Conservation (phyloP, 768 basidiomycete genomes). For the Royoungia palumana region DNA sequence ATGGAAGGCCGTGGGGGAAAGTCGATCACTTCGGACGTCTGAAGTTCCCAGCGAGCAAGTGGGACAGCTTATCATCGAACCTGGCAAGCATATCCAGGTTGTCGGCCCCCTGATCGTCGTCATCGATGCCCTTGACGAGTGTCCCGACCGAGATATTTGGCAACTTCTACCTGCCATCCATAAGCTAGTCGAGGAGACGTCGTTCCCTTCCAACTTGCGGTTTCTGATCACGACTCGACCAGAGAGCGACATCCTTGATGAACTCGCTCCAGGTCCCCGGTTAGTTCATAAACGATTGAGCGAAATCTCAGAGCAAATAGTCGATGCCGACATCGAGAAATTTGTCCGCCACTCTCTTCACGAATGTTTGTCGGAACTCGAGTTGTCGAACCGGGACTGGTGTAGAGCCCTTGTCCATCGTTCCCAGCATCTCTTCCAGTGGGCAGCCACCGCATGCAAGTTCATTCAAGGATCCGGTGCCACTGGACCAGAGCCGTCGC, state of each 20-base stretch:
- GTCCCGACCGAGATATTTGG: slow-evolving; percentile 5
- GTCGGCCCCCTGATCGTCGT: slow-evolving; percentile 26
- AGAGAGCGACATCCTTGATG: slow-evolving; percentile 1
- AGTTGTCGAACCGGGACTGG: slow-evolving; percentile 2
- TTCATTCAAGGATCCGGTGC: slow-evolving; percentile 3
- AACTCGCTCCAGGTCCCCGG: slow-evolving; percentile 8
- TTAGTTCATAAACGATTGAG: slow-evolving; percentile 13
- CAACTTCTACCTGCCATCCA: neutral
- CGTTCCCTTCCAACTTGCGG: too few relatives aligned
- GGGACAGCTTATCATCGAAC: slow-evolving; percentile 17
- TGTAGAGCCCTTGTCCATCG: slow-evolving; percentile 9
- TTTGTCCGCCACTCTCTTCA: neutral
- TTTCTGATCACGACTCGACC: neutral
- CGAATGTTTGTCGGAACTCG: neutral
- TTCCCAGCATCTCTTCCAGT: slow-evolving; percentile 22
- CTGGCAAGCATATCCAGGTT: slow-evolving; percentile 9
- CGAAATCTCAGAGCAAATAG: too few relatives aligned
- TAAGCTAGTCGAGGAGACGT: neutral
- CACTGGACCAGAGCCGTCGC: neutral
- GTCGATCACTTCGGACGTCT: too few relatives aligned
- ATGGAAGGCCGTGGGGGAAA: too few relatives aligned
- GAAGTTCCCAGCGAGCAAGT: neutral
- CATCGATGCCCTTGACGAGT: slow-evolving; percentile 27
- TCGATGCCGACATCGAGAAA: neutral
- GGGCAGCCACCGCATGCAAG: slow-evolving; percentile 22